Conservation (phyloP, 192 early-diverging fungal genomes). For the Paraglomus occultum region DNA sequence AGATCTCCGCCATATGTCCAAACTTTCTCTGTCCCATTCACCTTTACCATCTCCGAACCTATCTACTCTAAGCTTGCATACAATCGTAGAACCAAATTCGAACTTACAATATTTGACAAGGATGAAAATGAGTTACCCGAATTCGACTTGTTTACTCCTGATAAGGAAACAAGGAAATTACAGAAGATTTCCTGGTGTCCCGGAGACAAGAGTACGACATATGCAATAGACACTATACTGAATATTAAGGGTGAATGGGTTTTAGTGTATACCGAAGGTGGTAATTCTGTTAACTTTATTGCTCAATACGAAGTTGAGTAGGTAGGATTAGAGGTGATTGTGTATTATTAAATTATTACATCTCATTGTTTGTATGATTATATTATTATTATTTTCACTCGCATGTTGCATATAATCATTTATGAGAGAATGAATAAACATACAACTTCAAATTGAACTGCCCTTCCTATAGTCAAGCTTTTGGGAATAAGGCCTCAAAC, state of each 20-base stretch:
- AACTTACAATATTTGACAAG: conserved; percentile 19
- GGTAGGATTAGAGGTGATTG: too few relatives aligned
- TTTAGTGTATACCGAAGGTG: background rate
- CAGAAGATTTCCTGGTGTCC: background rate
- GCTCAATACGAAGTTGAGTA: conserved; percentile 12
- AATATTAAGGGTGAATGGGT: conserved; percentile 22
- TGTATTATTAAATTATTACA: too few relatives aligned
- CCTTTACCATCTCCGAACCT: conserved; percentile 11
- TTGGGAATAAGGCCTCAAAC: too few relatives aligned
- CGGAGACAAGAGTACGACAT: background rate
- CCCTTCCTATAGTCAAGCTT: too few relatives aligned
- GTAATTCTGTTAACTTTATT: conserved; percentile 7
- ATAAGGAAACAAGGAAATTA: background rate
- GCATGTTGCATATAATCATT: too few relatives aligned
- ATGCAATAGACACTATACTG: conserved; percentile 1
- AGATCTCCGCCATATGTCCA: background rate
- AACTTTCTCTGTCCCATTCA: conserved; percentile 15
- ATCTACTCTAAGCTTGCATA: conserved; percentile 10
- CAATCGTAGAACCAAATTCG: conserved; percentile 2
- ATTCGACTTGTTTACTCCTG: conserved; percentile 11
- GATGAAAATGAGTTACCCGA: background rate
- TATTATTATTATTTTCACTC: too few relatives aligned
- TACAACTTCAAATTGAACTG: too few relatives aligned
- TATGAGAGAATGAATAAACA: too few relatives aligned
- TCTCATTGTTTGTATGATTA: too few relatives aligned